These are phyloP conservation scores for Curvularia sp. DNA, from an alignment of 2,329 filamentous ascomycete genomes.

Conservation along the genomic window DNA sequence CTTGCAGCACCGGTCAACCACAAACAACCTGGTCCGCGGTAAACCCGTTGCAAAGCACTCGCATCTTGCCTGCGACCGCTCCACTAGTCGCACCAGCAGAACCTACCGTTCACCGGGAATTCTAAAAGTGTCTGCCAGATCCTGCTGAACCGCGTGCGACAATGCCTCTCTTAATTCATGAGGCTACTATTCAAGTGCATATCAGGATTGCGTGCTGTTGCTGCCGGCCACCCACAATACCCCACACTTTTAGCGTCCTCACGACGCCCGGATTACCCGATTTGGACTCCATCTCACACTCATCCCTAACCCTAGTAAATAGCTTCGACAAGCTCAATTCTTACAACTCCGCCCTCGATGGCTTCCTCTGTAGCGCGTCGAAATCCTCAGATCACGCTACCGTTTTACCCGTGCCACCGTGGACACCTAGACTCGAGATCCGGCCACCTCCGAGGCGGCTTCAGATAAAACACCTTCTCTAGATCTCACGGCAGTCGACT, in stretches of 20 bases:
- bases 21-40: not conserved
- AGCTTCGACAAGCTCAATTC: not conserved
- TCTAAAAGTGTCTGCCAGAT: not conserved
- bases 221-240: not conserved
- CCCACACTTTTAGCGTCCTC: not conserved
- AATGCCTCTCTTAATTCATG: not conserved
- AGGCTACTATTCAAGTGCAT: not conserved
- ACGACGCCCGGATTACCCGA: slow-evolving; percentile 2
- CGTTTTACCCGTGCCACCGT: not conserved
- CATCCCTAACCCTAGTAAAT: not conserved
- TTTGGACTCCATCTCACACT: not conserved
- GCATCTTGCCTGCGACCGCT: not conserved
- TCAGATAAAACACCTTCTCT: too few species aligned
- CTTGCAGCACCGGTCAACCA: not conserved
- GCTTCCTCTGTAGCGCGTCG: not conserved
- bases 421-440: not conserved
- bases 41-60: not conserved
- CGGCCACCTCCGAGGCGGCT: not conserved
- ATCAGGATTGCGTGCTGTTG: not conserved
- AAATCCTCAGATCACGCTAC: not conserved
- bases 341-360: not conserved
- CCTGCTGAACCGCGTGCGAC: not conserved
- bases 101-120: not conserved
- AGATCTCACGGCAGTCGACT: too few species aligned
- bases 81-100: not conserved